Evolutionary conservation across 257 asterid genomes (phyloP).

Genomic region (Fraxinus cuspidata): DNA sequence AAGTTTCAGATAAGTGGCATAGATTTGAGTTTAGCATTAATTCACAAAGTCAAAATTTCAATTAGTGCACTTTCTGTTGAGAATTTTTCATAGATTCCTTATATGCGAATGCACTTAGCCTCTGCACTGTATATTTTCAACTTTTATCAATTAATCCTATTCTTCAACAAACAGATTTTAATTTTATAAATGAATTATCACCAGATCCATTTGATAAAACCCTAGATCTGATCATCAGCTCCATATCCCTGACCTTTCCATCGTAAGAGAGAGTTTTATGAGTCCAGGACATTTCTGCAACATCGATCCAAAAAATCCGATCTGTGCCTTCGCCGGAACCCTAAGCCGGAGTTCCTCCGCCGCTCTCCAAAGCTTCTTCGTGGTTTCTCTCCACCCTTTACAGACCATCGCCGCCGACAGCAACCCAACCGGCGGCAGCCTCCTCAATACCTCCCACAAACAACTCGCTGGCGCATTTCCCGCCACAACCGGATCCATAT

Average conservation of each 20-base stretch:
- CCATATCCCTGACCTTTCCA: slow-evolving; percentile 73
- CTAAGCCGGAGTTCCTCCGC: slow-evolving; percentile 85
- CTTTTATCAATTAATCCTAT: background rate
- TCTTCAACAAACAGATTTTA: slow-evolving; percentile 4
- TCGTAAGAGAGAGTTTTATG: slow-evolving; percentile 61
- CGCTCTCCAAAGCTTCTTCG: slow-evolving; percentile 74
- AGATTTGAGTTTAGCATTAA: background rate
- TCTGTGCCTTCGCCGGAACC: slow-evolving; percentile 77
- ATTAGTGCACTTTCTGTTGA: background rate
- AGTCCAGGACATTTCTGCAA: slow-evolving; percentile 87
- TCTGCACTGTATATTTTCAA: background rate
- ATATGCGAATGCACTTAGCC: slow-evolving; percentile 1
- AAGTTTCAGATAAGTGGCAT: slow-evolving; percentile 18
- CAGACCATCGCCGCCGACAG: slow-evolving; percentile 82
- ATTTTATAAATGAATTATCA: slow-evolving; percentile 5
- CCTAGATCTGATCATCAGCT: slow-evolving; percentile 36
- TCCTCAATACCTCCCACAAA: slow-evolving; percentile 84
- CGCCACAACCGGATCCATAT: slow-evolving; percentile 45
- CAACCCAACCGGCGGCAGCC: slow-evolving; percentile 77
- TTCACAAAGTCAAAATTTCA: background rate
- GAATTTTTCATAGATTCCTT: background rate
- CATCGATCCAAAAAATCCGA: slow-evolving; percentile 85
- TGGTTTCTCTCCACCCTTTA: slow-evolving; percentile 79
- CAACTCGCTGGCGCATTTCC: slow-evolving; percentile 57
- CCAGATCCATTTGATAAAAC: slow-evolving; percentile 29